These are phyloP conservation scores for Achaetomiella virescens DNA, from an alignment of 495 filamentous ascomycete species.

Conservation along the genomic window DNA sequence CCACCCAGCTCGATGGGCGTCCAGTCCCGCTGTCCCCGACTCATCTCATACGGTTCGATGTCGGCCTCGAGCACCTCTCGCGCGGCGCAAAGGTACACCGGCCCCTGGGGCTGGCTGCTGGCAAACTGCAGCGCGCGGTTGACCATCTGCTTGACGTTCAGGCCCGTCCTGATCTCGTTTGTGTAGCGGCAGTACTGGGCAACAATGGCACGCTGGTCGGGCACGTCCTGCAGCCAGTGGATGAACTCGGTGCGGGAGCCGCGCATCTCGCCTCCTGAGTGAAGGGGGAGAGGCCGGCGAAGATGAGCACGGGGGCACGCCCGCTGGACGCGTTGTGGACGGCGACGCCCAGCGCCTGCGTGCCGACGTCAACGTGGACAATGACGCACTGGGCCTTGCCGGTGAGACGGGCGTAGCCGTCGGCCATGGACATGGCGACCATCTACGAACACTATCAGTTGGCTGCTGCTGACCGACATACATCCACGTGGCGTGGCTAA, in stretches of 20 bases:
- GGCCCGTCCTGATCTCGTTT: conserved; percentile 82
- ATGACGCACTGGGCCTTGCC: conserved; percentile 85
- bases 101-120: conserved; percentile 70
- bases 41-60: conserved; percentile 69
- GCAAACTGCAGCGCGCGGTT: conserved; percentile 87
- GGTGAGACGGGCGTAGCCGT: conserved; percentile 86
- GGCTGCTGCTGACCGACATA: not conserved
- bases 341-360: conserved; percentile 79
- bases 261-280: conserved; percentile 83
- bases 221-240: conserved; percentile 96
- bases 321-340: conserved; percentile 88
- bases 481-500: conserved; percentile 8
- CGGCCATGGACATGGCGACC: conserved; percentile 96
- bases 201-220: conserved; percentile 88
- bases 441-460: conserved; percentile 50
- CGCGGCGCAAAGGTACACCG: conserved; percentile 78
- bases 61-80: conserved; percentile 93
- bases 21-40: conserved; percentile 63
- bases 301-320: conserved; percentile 80
- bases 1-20: conserved; percentile 65
- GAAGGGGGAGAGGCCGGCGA: conserved; percentile 83
- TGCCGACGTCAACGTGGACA: conserved; percentile 94
- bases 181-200: conserved; percentile 92
- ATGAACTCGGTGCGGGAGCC: conserved; percentile 91
- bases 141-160: conserved; percentile 94